Conservation (phyloP, 2,329 filamentous ascomycete genomes). For the Pseudocercospora vitis region DNA sequence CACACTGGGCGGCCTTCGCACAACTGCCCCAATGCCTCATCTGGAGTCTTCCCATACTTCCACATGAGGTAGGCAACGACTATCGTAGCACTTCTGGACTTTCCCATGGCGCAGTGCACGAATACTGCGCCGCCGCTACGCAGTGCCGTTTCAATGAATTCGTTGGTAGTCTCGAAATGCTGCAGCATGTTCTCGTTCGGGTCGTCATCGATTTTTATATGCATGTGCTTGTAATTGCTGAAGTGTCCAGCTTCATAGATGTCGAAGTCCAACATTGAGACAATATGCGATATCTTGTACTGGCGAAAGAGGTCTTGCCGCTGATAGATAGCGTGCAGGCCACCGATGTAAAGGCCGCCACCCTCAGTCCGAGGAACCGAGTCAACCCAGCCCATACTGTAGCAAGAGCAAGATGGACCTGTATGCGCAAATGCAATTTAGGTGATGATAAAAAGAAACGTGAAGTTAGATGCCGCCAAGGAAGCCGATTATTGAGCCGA, state of each 20-base stretch:
- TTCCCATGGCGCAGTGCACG: slow-evolving; percentile 85
- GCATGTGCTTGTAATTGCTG: slow-evolving; percentile 60
- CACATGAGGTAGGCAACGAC: slow-evolving; percentile 80
- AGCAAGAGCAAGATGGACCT: no score
- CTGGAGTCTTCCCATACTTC: slow-evolving; percentile 49
- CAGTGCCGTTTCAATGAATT: slow-evolving; percentile 76
- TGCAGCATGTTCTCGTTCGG: slow-evolving; percentile 82
- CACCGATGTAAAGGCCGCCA: slow-evolving; percentile 43
- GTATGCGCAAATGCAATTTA: no score
- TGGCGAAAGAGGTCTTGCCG: slow-evolving; percentile 62
- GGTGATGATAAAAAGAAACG: slow-evolving; percentile 2
- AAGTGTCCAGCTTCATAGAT: slow-evolving; percentile 59
- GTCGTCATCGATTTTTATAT: slow-evolving; percentile 83
- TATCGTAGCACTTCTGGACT: slow-evolving; percentile 83
- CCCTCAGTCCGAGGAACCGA: slow-evolving; percentile 36
- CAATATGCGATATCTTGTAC: slow-evolving; percentile 78
- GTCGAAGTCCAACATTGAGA: slow-evolving; percentile 71
- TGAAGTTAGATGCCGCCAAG: no score
- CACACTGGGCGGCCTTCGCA: slow-evolving; percentile 72
- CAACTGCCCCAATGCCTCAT: slow-evolving; percentile 68
- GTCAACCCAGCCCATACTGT: slow-evolving; percentile 45
- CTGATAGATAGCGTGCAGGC: slow-evolving; percentile 44
- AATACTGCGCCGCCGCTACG: slow-evolving; percentile 60
- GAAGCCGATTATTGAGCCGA: no score
- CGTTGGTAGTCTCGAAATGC: slow-evolving; percentile 68